Evolutionary conservation across 257 asterid species (phyloP), one percentile per base, ranked within the genome.

Genomic region (Buddleja alternifolia): DNA sequence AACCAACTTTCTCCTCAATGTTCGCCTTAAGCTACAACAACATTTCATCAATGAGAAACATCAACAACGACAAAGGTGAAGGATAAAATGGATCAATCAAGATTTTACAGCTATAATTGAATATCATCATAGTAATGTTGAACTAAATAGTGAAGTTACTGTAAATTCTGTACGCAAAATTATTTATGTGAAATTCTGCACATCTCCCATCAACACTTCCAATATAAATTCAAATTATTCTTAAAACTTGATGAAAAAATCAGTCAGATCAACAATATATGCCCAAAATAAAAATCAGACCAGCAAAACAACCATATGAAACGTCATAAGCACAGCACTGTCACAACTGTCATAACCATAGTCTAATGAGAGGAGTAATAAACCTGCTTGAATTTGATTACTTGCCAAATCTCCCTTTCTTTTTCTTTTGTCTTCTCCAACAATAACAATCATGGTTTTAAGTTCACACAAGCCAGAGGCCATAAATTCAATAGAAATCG

Each of bases 1-100:
- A 20, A 61, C 97, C 97, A 60, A 93, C 85, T n/a, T 67, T 86
- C 71, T 93, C 97, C 84, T 87, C 87, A 16, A 93, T 71, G 73
- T 82, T 81, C 19, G 75, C 85, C 79, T 71, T 74, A 14, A 88
- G 11, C 98, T 93, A 63, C 78, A 80, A 72, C 37, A 62, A 67
- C 20, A 61, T 66, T 59, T 41, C 66, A 48, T 24, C 10, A 61
- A 39, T 48, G 40, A 75, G 70, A 77, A 51, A 51, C 29, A 48
- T 24, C 4, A n/a, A 19, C 11, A 41, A 42, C 39, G 53, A 63
- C 6, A 17, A 25, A 55, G 19, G 15, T 1, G 14, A 63, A 10
- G 34, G 51, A 60, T 21, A 20, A 50, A 45, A 54, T 37, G 51
- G 64, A 48, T 52, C 53, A 66, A 72, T 14, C 50, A 52, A 39